Evolutionary conservation across 2,329 filamentous ascomycete species (phyloP).

Genomic region (Exophiala dermatitidis): DNA sequence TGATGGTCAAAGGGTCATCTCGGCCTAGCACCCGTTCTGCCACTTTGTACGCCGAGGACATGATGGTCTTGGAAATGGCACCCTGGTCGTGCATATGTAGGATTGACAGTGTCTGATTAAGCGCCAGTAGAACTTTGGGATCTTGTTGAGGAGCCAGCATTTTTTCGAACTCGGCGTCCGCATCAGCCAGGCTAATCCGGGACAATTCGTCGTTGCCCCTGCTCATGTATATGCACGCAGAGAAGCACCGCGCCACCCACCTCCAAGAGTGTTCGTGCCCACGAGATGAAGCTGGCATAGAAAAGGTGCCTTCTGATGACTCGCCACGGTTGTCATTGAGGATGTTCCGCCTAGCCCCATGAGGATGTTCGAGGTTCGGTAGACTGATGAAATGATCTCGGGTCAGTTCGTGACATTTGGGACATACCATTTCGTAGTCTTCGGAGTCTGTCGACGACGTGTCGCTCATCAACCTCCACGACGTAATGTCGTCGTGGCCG

Average conservation of each 20-base stretch:
- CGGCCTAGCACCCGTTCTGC: slow-evolving; percentile 14
- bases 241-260: slow-evolving; percentile 27
- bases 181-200: slow-evolving; percentile 20
- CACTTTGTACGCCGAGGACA: slow-evolving; percentile 19
- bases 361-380: slow-evolving; percentile 15
- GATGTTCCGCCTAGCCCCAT: slow-evolving; percentile 12
- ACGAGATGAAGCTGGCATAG: slow-evolving; percentile 23
- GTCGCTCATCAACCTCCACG: slow-evolving; percentile 22
- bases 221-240: slow-evolving; percentile 25
- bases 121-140: slow-evolving; percentile 20
- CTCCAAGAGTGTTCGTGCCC: slow-evolving; percentile 24
- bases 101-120: slow-evolving; percentile 23
- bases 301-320: slow-evolving; percentile 8
- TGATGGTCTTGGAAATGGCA: slow-evolving; percentile 20
- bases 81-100: slow-evolving; percentile 25
- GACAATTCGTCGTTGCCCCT: slow-evolving; percentile 18
- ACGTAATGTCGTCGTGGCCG: slow-evolving; percentile 24
- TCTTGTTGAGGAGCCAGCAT: slow-evolving; percentile 21
- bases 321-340: slow-evolving; percentile 13
- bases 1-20: slow-evolving; percentile 19
- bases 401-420: slow-evolving; percentile 20
- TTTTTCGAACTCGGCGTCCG: slow-evolving; percentile 21
- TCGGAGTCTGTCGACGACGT: slow-evolving; percentile 14
- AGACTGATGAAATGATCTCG: slow-evolving; percentile 24
- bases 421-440: slow-evolving; percentile 23